phyloP scores from a whole-genome alignment of 441 rosid genomes.

The Adansonia rubrostipa region DNA sequence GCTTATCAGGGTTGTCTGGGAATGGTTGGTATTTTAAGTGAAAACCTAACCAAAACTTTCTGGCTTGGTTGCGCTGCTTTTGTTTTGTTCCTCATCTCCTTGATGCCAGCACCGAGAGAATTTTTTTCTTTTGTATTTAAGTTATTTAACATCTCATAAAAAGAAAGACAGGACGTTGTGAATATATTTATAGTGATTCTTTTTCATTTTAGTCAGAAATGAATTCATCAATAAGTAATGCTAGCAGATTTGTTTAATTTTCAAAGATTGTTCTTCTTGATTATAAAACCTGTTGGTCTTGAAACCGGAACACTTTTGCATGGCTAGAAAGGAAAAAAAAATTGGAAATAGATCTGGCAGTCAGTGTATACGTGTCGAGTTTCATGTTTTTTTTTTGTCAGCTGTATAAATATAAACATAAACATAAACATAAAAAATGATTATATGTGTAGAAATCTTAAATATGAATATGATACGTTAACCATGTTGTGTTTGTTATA shows the following conservation, averaged over 20 bases:
- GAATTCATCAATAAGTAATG: conserved; percentile 26
- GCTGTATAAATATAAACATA: too few species aligned
- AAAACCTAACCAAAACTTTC: conserved; percentile 30
- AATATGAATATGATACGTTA: too few species aligned
- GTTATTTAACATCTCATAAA: conserved; percentile 27
- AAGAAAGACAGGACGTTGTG: conserved; percentile 30
- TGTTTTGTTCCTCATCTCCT: conserved; percentile 31
- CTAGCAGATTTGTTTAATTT: conserved; percentile 17
- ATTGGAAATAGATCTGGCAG: too few species aligned
- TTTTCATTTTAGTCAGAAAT: conserved; percentile 27
- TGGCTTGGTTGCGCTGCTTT: conserved; percentile 35
- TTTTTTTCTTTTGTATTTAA: conserved; percentile 28
- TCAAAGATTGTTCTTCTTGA: not conserved
- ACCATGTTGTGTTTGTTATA: too few species aligned
- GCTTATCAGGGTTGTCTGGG: conserved; percentile 28
- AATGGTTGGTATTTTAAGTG: conserved; percentile 41
- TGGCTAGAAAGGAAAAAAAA: not conserved
- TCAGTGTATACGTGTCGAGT: too few species aligned
- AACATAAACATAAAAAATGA: too few species aligned
- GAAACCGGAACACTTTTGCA: not conserved
- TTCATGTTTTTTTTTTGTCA: too few species aligned
- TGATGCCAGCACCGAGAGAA: conserved; percentile 27
- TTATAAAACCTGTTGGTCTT: not conserved
- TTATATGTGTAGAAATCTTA: too few species aligned
- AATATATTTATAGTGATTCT: conserved; percentile 36